These are phyloP conservation scores for Sarocladium strictum DNA, from an alignment of 2,329 filamentous ascomycete genomes.

Conservation along the genomic window DNA sequence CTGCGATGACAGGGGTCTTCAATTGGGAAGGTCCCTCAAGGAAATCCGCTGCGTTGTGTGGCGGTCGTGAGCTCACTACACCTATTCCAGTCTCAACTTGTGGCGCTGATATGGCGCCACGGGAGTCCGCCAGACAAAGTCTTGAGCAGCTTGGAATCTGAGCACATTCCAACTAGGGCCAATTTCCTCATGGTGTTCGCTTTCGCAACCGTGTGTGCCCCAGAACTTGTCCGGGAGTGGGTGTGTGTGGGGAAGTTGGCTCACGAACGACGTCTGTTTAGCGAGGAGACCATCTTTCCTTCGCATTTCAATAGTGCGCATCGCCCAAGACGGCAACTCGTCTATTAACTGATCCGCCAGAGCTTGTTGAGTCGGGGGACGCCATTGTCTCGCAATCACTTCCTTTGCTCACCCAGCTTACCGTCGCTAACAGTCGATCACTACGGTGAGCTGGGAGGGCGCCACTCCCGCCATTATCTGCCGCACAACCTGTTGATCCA, in stretches of 20 bases:
- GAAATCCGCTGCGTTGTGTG: background rate
- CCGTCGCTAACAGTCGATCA: background rate
- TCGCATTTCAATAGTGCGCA: slow-evolving; percentile 1
- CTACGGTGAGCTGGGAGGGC: background rate
- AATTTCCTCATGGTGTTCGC: background rate
- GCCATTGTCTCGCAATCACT: background rate
- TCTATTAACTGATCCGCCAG: too few relatives aligned
- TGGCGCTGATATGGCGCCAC: slow-evolving; percentile 2
- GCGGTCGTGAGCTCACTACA: background rate
- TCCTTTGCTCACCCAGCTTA: background rate
- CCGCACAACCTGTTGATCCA: background rate
- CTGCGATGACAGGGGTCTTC: background rate
- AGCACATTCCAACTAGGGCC: background rate
- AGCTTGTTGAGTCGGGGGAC: too few relatives aligned
- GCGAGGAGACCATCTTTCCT: background rate
- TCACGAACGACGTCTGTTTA: background rate
- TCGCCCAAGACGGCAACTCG: background rate
- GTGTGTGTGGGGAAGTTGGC: background rate
- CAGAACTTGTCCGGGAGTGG: background rate
- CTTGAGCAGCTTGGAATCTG: background rate
- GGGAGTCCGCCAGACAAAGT: background rate
- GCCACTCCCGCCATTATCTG: background rate
- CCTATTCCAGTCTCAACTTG: background rate
- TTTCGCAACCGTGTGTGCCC: background rate
- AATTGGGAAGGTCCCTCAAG: slow-evolving; percentile 2